phyloP scores from a whole-genome alignment of 2,329 filamentous ascomycete genomes.

The Tolypocladium endophyticum region DNA sequence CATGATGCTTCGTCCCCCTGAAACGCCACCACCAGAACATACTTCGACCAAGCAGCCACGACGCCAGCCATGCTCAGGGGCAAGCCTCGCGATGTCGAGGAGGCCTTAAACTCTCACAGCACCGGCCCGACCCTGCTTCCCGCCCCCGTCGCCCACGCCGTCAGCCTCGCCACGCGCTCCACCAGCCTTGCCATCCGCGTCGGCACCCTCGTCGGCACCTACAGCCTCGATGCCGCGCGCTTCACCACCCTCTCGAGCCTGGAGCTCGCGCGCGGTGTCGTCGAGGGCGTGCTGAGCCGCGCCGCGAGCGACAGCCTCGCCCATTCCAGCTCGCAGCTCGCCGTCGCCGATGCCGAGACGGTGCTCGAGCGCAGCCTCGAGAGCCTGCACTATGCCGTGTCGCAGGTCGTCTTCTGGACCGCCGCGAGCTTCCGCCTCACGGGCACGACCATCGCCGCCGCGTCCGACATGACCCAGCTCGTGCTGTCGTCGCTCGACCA shows the following conservation, averaged over 20 bases:
- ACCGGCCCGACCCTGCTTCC: slow-evolving; percentile 43
- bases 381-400: slow-evolving; percentile 45
- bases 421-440: slow-evolving; percentile 50
- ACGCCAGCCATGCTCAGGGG: background rate
- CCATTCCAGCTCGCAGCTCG: slow-evolving; percentile 34
- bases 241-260: slow-evolving; percentile 47
- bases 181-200: slow-evolving; percentile 46
- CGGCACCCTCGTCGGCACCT: slow-evolving; percentile 39
- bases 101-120: slow-evolving; percentile 10
- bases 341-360: slow-evolving; percentile 42
- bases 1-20: background rate
- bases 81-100: slow-evolving; percentile 1
- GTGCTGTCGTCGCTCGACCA: slow-evolving; percentile 50
- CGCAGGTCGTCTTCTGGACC: slow-evolving; percentile 49
- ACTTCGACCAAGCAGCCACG: background rate
- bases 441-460: slow-evolving; percentile 40
- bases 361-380: slow-evolving; percentile 47
- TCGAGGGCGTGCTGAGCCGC: slow-evolving; percentile 42
- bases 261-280: slow-evolving; percentile 42
- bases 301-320: slow-evolving; percentile 40
- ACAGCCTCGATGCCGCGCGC: slow-evolving; percentile 41
- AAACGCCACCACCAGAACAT: background rate
- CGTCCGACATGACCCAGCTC: slow-evolving; percentile 46
- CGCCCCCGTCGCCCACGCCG: slow-evolving; percentile 41
- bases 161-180: slow-evolving; percentile 51